Conservation (phyloP, 192 early-diverging fungal species). For the Glomus cerebriforme region DNA sequence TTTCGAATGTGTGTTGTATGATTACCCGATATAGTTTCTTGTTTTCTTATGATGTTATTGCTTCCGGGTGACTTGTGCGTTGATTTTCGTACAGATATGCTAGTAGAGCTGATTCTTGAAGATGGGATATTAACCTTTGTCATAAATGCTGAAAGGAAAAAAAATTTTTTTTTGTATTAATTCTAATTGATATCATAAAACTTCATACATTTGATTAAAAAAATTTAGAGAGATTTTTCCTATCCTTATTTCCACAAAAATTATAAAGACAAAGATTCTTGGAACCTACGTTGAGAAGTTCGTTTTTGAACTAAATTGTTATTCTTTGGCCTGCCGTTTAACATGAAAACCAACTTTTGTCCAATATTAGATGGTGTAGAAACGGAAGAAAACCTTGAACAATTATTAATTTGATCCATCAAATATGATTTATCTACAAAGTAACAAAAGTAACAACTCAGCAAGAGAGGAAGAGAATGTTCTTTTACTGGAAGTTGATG, state of each 20-base stretch:
- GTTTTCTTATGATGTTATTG: not conserved
- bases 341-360: not conserved
- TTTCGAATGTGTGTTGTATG: not conserved
- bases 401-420: not conserved
- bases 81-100: not conserved
- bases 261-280: too few species aligned
- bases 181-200: too few species aligned
- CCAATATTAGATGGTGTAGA: not conserved
- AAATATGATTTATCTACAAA: not conserved
- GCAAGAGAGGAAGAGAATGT: too few species aligned
- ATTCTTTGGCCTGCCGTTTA: not conserved
- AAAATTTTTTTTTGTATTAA: too few species aligned
- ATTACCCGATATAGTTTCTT: slow-evolving; percentile 6
- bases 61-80: too few species aligned
- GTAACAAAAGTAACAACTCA: too few species aligned
- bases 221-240: not conserved
- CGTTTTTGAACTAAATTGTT: too few species aligned
- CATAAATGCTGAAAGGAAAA: too few species aligned
- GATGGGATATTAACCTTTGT: not conserved
- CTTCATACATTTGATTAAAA: too few species aligned
- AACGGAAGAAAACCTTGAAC: not conserved
- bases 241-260: not conserved
- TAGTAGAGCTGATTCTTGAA: not conserved
- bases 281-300: not conserved
- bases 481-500: too few species aligned